Conservation (phyloP, 768 basidiomycete species). For the Tulasnella sp. region DNA sequence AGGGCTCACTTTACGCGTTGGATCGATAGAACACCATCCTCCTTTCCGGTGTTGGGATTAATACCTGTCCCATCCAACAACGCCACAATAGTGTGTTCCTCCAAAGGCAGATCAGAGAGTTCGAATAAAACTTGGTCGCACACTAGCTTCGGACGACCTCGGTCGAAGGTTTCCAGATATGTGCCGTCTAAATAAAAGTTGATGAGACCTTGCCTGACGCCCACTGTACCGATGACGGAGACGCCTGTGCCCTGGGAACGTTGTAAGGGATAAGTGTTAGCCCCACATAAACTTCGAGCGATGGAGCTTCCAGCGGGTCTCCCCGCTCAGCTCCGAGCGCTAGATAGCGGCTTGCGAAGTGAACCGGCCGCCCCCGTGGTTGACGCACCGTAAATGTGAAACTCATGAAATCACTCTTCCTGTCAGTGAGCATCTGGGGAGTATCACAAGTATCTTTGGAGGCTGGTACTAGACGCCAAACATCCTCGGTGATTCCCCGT, state of each 20-base stretch:
- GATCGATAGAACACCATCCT: no score
- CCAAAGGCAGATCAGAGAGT: no score
- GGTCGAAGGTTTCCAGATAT: not conserved
- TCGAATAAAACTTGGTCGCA: not conserved
- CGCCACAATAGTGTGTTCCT: no score
- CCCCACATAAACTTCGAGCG: not conserved
- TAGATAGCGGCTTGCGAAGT: no score
- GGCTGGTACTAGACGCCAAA: no score
- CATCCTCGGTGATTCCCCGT: no score
- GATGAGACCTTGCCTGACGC: constrained; percentile 3
- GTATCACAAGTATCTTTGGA: not conserved
- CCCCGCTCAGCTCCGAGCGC: no score
- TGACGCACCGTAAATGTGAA: not conserved
- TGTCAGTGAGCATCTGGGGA: not conserved
- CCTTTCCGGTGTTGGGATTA: no score
- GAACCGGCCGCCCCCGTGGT: no score
- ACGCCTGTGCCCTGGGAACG: constrained; percentile 1
- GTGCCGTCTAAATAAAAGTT: not conserved
- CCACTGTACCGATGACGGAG: not conserved
- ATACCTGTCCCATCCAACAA: no score
- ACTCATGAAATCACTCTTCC: not conserved
- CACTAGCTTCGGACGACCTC: not conserved
- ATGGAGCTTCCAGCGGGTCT: not conserved
- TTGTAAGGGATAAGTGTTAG: not conserved
- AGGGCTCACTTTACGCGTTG: no score